Evolutionary conservation across 1,284 basidiomycete genomes (phyloP), one percentile per base, ranked within the genome.

Genomic region (Ceratobasidium sp.): DNA sequence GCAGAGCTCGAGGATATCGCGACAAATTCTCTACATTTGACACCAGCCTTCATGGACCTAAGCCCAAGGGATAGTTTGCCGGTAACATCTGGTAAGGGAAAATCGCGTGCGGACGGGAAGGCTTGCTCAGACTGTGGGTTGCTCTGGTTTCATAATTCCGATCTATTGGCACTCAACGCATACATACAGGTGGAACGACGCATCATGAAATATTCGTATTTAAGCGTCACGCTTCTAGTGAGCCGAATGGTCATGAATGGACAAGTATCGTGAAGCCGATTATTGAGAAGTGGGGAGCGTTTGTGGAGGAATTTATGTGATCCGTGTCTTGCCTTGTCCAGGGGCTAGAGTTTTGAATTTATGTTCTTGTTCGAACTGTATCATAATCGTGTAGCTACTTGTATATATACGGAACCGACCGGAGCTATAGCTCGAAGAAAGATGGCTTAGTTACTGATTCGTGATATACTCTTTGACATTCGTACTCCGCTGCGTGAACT

Each of bases 241-340:
- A 5, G 26, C 12, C 10, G 12, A 61, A 26, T 33, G 33, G 33
- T 33, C 2, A 33, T 33, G 58, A n/a, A 61, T 18, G 58, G 58
- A 61, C 13, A 26, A 61, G 39, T 33, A 87, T 95, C 44, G 92
- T 95, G 51, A 90, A 89, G 81, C 92, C 92, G 61, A 90, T 94
- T 10, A 89, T 95, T 71, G 90, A 92, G 82, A 90, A 89, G 78
- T 95, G 94, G 94, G 93, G 91, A 3, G 85, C 80, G 26, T 95
- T 93, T 79, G 86, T 88, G 12, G 63, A 56, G 40, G 71, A 73
- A 64, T 63, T 63, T n/a, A 60, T 73, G 28, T 72, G 55, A 42
- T 15, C 7, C 23, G 6, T n/a, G 7, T 12, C 55, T 49, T 23
- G n/a, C 33, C 4, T 33, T 33, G 4, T 33, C 33, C 33, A 33